A percentile compares a stretch with the other conserved stretches of the same genome.
phyloP scores from a whole-genome alignment of 305 asterid species.

The Fraxinus latifolia region DNA sequence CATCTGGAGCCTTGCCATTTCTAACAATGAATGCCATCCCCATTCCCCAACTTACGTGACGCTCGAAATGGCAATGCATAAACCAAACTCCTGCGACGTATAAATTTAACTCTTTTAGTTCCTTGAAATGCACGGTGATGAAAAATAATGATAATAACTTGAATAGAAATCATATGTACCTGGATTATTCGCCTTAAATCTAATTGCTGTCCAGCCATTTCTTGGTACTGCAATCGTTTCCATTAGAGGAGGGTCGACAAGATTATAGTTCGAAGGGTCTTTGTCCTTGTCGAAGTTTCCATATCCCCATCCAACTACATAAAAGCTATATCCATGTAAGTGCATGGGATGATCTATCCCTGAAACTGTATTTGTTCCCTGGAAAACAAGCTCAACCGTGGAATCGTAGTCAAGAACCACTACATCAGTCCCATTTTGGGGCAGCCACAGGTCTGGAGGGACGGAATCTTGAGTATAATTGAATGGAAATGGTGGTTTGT shows the following conservation, averaged over 20 bases:
- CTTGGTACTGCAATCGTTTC: slow-evolving; percentile 52
- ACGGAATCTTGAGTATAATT: slow-evolving; percentile 34
- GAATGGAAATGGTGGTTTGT: slow-evolving; percentile 36
- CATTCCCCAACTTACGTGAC: slow-evolving; percentile 62
- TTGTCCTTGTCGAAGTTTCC: slow-evolving; percentile 47
- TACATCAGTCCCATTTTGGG: slow-evolving; percentile 36
- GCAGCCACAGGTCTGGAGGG: slow-evolving; percentile 1
- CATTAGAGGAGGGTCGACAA: slow-evolving; percentile 59
- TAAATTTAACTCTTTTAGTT: background rate
- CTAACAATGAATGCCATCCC: slow-evolving; percentile 43
- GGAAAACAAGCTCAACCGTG: slow-evolving; percentile 55
- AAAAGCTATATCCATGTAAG: slow-evolving; percentile 65
- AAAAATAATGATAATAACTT: background rate
- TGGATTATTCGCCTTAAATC: slow-evolving; percentile 65
- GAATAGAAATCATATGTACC: slow-evolving; percentile 29
- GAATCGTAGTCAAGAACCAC: slow-evolving; percentile 42
- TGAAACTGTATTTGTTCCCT: slow-evolving; percentile 42
- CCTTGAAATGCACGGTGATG: background rate
- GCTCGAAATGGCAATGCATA: slow-evolving; percentile 64
- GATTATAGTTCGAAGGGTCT: slow-evolving; percentile 52
- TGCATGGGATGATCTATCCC: slow-evolving; percentile 73
- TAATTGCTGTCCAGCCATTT: slow-evolving; percentile 63
- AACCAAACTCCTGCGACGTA: slow-evolving; percentile 53
- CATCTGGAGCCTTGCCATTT: slow-evolving; percentile 35
- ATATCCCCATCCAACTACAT: slow-evolving; percentile 56